Percentiles rank a stretch among this genome's conserved stretches.
These are phyloP conservation scores for Plectosphaerella cucumerina DNA, from an alignment of 2,329 filamentous ascomycete genomes.

Conservation along the genomic window DNA sequence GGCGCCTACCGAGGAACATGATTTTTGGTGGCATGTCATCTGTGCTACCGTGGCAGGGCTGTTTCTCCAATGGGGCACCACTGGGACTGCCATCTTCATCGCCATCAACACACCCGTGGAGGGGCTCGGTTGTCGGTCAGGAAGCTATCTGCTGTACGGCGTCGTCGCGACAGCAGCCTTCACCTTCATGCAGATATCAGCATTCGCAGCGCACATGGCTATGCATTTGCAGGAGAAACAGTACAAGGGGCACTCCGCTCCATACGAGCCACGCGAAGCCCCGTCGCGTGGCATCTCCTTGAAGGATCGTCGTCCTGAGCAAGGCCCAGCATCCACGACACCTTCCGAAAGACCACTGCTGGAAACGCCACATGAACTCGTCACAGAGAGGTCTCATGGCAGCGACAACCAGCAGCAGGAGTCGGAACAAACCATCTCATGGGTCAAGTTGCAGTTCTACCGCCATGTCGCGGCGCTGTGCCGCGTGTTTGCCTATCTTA, in stretches of 20 bases:
- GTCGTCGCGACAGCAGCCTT: conserved; percentile 6
- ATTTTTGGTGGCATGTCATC: conserved; percentile 12
- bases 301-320: not conserved
- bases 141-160: conserved; percentile 14
- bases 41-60: conserved; percentile 5
- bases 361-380: not conserved
- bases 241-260: not conserved
- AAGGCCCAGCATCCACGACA: not conserved
- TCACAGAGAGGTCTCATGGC: not conserved
- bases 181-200: conserved; percentile 10
- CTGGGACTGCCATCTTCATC: conserved; percentile 11
- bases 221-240: not conserved
- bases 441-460: conserved; percentile 2
- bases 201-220: not conserved
- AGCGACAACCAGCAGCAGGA: not conserved
- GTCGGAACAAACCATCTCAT: not conserved
- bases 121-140: conserved; percentile 14
- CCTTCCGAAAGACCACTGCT: not conserved
- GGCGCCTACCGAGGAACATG: not conserved
- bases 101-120: conserved; percentile 12
- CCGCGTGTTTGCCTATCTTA: conserved; percentile 8
- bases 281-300: not conserved
- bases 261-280: not conserved
- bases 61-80: conserved; percentile 14
- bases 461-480: conserved; percentile 13